Base-by-base conservation (phyloP, 2,329 filamentous ascomycete genomes). In the Fusarium sp. region DNA sequence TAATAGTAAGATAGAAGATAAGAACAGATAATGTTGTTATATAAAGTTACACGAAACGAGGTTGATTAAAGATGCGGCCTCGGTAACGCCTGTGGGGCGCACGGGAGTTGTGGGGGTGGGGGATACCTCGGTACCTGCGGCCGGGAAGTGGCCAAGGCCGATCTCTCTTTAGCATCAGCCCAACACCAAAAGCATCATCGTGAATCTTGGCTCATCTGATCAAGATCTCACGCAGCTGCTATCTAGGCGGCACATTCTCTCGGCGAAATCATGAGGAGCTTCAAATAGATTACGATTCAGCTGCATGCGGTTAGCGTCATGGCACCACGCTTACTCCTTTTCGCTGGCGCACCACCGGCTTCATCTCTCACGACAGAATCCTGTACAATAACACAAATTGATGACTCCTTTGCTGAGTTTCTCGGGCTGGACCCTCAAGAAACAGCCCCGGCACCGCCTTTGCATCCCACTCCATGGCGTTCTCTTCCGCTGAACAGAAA, bases 381-480 rank as follows among this genome's bases (percentile, higher is more conserved):
- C 1, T 81, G 80, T 65, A 80, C 79, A 3, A 37, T 82, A 33
- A 67, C 62, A 35, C 27, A 55, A 23, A 76, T 81, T 53, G 75
- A 76, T 38, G 45, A 66, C 13, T 49, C 70, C 5, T 79, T 81
- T 48, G 35, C 65, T 10, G 33, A 64, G 6, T 75, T 82, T 48
- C 68, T 81, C 20, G 73, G 73, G 26, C 37, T 78, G 5, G 15
- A 13, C 12, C 49, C 50, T 40, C 48, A 33, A 2, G 40, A 40
- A 27, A 30, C 33, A 38, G 58, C 17, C 11, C 52, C 30, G 20
- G 45, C 54, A 13, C 50, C 33, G 23, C 77, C 83, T 5, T 79
- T 87, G 48, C 79, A 48, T 37, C 73, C 80, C 26, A 81, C 84
- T 5, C 78, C 81, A 35, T 91, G 89, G 89, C 84, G 89, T 48